phyloP scores from a whole-genome alignment of 1,284 basidiomycete genomes.

The Sporisorium iseilematis-ciliati region DNA sequence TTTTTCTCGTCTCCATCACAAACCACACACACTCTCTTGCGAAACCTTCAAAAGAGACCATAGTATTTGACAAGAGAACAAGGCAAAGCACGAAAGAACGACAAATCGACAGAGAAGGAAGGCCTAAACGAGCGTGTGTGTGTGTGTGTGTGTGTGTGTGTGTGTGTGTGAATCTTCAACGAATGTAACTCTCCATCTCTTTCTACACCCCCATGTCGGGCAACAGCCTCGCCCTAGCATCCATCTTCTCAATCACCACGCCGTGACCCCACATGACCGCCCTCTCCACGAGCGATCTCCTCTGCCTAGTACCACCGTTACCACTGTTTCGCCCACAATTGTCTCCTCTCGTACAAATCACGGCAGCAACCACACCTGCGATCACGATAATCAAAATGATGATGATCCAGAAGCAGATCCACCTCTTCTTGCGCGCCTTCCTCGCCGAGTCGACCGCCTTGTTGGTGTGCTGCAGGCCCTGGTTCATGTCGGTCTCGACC shows the following conservation, averaged over 20 bases:
- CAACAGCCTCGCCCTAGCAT: slow-evolving; percentile 24
- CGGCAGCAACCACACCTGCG: slow-evolving; percentile 56
- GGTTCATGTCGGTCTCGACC: slow-evolving; percentile 64
- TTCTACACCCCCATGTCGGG: slow-evolving; percentile 31
- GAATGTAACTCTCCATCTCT: neutral
- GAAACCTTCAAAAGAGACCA: too few relatives aligned
- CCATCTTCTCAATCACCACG: slow-evolving; percentile 21
- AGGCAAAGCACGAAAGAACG: too few relatives aligned
- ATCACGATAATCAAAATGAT: slow-evolving; percentile 60
- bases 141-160: too few relatives aligned
- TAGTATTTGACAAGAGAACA: too few relatives aligned
- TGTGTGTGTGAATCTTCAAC: too few relatives aligned
- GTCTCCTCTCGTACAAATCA: slow-evolving; percentile 47
- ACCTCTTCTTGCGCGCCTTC: slow-evolving; percentile 79
- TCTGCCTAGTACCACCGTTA: slow-evolving; percentile 3
- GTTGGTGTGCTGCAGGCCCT: slow-evolving; percentile 73
- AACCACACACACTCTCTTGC: too few relatives aligned
- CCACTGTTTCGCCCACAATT: slow-evolving; percentile 28
- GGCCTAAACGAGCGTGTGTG: too few relatives aligned
- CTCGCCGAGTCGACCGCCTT: slow-evolving; percentile 80
- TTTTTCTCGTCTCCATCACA: too few relatives aligned
- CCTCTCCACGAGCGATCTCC: slow-evolving; percentile 27
- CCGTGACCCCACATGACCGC: slow-evolving; percentile 22
- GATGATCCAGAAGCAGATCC: slow-evolving; percentile 66
- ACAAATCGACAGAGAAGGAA: too few relatives aligned